These are phyloP conservation scores for Plasmodium vivax DNA, from an alignment of 169 alveolate genomes.

Conservation along the genomic window DNA sequence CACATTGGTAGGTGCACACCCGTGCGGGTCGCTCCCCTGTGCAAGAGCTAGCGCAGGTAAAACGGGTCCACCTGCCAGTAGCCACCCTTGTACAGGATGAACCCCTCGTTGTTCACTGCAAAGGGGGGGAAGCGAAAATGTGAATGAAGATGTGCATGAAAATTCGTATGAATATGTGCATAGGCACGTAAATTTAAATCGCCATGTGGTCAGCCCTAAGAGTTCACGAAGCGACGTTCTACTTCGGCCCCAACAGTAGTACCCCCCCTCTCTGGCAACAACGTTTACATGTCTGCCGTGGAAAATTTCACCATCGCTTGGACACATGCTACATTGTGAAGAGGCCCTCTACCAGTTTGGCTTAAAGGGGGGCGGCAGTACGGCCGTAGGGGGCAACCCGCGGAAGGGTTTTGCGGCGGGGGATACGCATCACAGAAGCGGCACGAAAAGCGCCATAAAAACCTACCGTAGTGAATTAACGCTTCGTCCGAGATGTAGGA, in stretches of 20 bases:
- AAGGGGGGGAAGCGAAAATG: neutral
- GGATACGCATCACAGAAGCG: neutral
- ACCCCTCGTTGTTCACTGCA: constrained; percentile 68
- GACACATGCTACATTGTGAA: neutral
- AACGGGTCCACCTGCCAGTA: constrained; percentile 69
- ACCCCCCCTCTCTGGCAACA: neutral
- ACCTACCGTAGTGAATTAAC: constrained; percentile 44
- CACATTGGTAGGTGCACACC: neutral
- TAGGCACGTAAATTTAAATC: neutral
- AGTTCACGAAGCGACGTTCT: neutral
- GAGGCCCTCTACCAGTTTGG: neutral
- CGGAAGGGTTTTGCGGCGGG: neutral
- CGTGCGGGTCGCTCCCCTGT: neutral
- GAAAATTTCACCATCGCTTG: neutral
- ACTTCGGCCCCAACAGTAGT: neutral
- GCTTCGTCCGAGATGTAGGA: constrained; percentile 66
- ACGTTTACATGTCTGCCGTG: neutral
- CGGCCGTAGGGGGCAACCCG: neutral
- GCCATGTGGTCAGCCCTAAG: neutral
- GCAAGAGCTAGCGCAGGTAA: neutral
- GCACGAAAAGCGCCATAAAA: neutral
- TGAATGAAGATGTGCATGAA: neutral
- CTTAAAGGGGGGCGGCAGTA: neutral
- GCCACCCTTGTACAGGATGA: constrained; percentile 52
- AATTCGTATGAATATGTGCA: neutral